Percentiles rank a stretch among this genome's conserved stretches.
These are phyloP conservation scores for Hymenoscyphus repandus DNA, from an alignment of 2,329 filamentous ascomycete genomes.

Conservation along the genomic window DNA sequence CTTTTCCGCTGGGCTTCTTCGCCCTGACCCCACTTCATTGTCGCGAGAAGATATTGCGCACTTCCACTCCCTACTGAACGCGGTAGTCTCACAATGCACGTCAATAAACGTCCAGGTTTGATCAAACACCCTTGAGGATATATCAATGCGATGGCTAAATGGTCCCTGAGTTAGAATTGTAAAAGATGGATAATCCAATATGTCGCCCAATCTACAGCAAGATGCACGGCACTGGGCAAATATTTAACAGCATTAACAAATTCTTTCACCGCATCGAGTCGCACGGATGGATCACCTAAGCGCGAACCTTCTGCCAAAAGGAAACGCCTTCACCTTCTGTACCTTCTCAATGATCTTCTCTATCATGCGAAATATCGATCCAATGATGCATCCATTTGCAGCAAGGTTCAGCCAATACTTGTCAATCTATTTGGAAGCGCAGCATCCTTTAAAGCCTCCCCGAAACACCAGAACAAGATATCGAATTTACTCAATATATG, in stretches of 20 bases:
- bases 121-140: conserved; percentile 30
- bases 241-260: conserved; percentile 67
- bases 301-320: conserved; percentile 55
- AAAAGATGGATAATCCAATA: conserved; percentile 79
- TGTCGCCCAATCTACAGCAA: conserved; percentile 61
- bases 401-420: conserved; percentile 53
- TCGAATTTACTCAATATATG: conserved; percentile 62
- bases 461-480: conserved; percentile 63
- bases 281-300: conserved; percentile 30
- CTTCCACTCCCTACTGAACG: conserved; percentile 62
- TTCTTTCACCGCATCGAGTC: conserved; percentile 41
- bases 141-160: conserved; percentile 34
- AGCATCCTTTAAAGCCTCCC: conserved; percentile 51
- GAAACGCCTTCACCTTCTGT: conserved; percentile 69
- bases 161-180: conserved; percentile 62
- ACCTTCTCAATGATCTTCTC: conserved; percentile 73
- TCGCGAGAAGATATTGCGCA: conserved; percentile 63
- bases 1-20: conserved; percentile 68
- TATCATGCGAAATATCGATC: conserved; percentile 58
- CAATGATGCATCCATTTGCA: conserved; percentile 46
- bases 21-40: conserved; percentile 66
- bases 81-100: conserved; percentile 66
- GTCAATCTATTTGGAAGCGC: conserved; percentile 56
- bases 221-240: conserved; percentile 65
- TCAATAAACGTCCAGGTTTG: conserved; percentile 83